Evolutionary conservation across 257 asterid genomes (phyloP), one percentile per base, ranked within the genome.

Genomic region (Buddleja alternifolia): DNA sequence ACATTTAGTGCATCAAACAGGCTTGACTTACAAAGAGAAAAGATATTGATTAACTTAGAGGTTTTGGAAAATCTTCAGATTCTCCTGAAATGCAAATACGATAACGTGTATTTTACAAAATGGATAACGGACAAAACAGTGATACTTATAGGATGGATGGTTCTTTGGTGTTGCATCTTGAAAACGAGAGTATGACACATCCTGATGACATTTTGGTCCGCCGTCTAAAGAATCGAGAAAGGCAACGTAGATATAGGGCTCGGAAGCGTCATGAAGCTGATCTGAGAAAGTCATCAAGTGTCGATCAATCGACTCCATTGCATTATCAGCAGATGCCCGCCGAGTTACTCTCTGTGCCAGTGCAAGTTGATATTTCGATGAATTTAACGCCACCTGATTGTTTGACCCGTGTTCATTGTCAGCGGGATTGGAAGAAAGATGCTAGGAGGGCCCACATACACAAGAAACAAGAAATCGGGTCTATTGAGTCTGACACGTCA

Each of bases 211-310:
- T 73, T 47, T 79, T 80, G 84, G 85, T 70, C 17, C 94, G 92
- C 29, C 93, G 98, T 52, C 59, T 92, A 60, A 92, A 92, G 79
- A 92, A 88, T 65, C 85, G 97, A 51, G 98, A 92, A 66, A 81
- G 98, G 71, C 97, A 92, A 57, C 96, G 96, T 51, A 82, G 97
- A 66, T 92, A 92, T 61, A 88, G 98, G 76, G 98, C 93, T 72
- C 81, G 97, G 45, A 92, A 92, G 78, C 93, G 97, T 34, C 88
- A 83, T 44, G 85, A 85, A 79, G 85, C 88, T 37, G 88, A 84
- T 73, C 69, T 72, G 55, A 79, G 54, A 45, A 83, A 76, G 75
- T 84, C 78, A 16, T 59, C 77, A n/a, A 21, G 16, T 58, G 73
- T 67, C 59, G 63, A 71, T 70, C 86, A 69, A 61, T 73, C 85